These are phyloP conservation scores for Plenodomus lindquistii DNA, from an alignment of 2,329 filamentous ascomycete species.

Conservation along the genomic window DNA sequence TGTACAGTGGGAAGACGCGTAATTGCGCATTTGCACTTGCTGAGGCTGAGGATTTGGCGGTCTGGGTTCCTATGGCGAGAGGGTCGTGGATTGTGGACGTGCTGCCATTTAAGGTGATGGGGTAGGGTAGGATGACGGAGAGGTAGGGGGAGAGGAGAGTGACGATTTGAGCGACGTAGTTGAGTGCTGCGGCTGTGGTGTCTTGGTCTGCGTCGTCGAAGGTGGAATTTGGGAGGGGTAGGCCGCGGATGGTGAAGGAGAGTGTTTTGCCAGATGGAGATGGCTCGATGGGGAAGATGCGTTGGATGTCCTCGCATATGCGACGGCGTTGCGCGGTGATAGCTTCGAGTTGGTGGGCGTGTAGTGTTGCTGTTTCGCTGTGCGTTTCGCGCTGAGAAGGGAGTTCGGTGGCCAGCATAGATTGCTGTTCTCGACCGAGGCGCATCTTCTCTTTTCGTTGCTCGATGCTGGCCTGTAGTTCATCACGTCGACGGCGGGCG, in stretches of 20 bases:
- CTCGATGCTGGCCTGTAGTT: constrained; percentile 68
- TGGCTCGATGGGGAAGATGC: constrained; percentile 81
- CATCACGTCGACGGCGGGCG: constrained; percentile 65
- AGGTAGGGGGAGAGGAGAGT: constrained; percentile 82
- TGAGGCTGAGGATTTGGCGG: constrained; percentile 31
- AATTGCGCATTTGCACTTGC: constrained; percentile 19
- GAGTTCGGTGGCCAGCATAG: constrained; percentile 63
- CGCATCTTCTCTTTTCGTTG: constrained; percentile 70
- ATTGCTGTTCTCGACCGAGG: constrained; percentile 63
- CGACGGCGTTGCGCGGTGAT: constrained; percentile 86
- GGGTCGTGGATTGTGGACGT: constrained; percentile 76
- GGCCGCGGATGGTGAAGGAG: constrained; percentile 79
- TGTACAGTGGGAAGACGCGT: constrained; percentile 73
- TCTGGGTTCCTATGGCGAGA: constrained; percentile 54
- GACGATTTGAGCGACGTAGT: constrained; percentile 76
- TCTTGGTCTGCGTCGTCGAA: constrained; percentile 75
- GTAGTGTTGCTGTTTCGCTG: constrained; percentile 59
- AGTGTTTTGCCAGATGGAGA: constrained; percentile 62
- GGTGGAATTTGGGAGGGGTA: constrained; percentile 78
- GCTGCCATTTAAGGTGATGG: constrained; percentile 72
- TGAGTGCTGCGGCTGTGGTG: constrained; percentile 76
- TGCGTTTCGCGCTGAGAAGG: constrained; percentile 51
- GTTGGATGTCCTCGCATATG: constrained; percentile 79
- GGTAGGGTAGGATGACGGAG: constrained; percentile 76
- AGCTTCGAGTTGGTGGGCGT: constrained; percentile 63